Conservation (phyloP, 257 asterid species). For the Buddleja alternifolia region DNA sequence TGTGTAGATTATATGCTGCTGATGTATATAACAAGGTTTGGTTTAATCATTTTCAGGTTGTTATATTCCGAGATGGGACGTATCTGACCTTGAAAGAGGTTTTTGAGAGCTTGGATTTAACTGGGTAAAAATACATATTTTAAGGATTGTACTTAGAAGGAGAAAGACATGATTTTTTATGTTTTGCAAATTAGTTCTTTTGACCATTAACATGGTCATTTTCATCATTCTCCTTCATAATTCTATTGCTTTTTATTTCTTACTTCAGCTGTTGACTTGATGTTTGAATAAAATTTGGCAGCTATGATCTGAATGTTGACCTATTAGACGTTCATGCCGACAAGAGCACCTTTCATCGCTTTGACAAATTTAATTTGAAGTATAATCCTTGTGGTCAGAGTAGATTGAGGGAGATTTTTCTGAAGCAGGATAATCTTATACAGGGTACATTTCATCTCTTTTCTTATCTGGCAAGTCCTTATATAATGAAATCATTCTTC, state of each 20-base stretch:
- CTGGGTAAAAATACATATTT: conserved; percentile 67
- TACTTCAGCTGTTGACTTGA: conserved; percentile 23
- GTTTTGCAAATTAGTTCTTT: conserved; percentile 20
- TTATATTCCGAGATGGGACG: conserved; percentile 89
- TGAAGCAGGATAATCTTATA: conserved; percentile 98
- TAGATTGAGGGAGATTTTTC: conserved; percentile 92
- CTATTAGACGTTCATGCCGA: conserved; percentile 98
- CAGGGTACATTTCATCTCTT: conserved; percentile 64
- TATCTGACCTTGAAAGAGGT: conserved; percentile 90
- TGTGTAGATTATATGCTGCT: conserved; percentile 8
- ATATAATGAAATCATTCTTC: not conserved
- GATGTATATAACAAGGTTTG: conserved; percentile 19
- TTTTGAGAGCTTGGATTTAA: conserved; percentile 91
- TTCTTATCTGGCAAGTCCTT: conserved; percentile 19
- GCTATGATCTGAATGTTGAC: conserved; percentile 97
- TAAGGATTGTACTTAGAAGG: conserved; percentile 19
- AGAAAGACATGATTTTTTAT: not conserved
- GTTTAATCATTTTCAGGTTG: conserved; percentile 63
- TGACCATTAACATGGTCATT: conserved; percentile 7
- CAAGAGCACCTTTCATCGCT: conserved; percentile 99
- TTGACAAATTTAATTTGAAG: conserved; percentile 96
- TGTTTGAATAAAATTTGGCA: conserved; percentile 34
- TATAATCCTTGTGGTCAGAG: conserved; percentile 99
- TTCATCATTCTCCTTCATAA: conserved; percentile 1
- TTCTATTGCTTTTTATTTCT: conserved; percentile 25